Evolutionary conservation across 768 basidiomycete genomes (phyloP), one percentile per base, ranked within the genome.

Genomic region (Daedalea quercina): DNA sequence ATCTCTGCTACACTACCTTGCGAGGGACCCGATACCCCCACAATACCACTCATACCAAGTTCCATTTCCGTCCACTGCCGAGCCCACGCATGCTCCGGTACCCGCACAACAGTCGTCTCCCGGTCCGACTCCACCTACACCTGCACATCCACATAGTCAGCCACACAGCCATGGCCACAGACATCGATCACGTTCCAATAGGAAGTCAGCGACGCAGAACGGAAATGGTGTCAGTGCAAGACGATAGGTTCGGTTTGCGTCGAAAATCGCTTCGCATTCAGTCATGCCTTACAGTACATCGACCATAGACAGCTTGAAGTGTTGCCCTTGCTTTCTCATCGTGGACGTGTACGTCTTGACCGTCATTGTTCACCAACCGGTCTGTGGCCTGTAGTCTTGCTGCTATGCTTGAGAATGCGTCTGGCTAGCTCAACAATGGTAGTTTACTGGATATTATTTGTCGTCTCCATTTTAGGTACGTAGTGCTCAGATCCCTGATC

Each of bases 11-110:
- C 61, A 66, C 48, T 66, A 66, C 47, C 57, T 66, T 47, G 40
- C 51, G 8, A 57, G 53, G 23, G 65, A 66, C 45, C 65, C 65
- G 20, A 61, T 66, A 31, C 57, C 62, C 9, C 52, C 58, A 22
- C 62, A 63, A 34, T 66, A 66, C 55, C 57, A 58, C 50, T 61
- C 60, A 13, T 56, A 56, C 34, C 54, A 57, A 34, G 57, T 61
- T n/a, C 55, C 60, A n/a, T 11, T 55, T 31, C 9, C 44, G 44
- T 15, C 44, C 11, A 15, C 52, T 13, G 24, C 52, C 2, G 44
- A 46, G n/a, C 44, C 52, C 20, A 9, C 52, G n/a, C 52, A 6
- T 9, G 25, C 22, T 2, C 40, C 50, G 3, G 34, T 20, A n/a
- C 50, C 50, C 24, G 13, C 44, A 6, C 4, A 8, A 22, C 44